Evolutionary conservation across 805 yeast genomes (phyloP), one percentile per base, ranked within the genome.

Genomic region (Metschnikowia hibisci): DNA sequence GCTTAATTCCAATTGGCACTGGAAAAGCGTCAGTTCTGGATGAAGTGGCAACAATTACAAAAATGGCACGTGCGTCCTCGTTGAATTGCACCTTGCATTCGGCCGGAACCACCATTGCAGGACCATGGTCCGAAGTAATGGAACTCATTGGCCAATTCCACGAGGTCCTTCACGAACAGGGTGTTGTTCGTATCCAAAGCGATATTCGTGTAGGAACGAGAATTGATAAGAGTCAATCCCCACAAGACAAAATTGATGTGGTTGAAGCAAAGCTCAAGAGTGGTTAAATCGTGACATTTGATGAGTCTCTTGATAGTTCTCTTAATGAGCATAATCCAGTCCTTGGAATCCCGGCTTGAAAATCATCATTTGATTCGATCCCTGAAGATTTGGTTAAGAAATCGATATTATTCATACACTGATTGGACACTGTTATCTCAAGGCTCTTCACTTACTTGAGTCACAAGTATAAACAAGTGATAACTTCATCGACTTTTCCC

Each of bases 111-210:
- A 87, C 96, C 2, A 81, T 84, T 53, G 84, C 85, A 55, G 96
- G 96, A 1, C 89, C 88, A n/a, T 89, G 96, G 96, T 80, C 81
- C 55, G 89, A 84, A 43, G 96, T 89, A 1, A 83, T 81, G 80
- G 78, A 73, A 27, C 64, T 87, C 41, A 83, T 88, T 54, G 96
- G 96, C 6, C 76, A 78, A 52, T 66, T 87, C 54, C 96, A 88
- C 57, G 81, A 82, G 56, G 69, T 69, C 34, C 75, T 86, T 41
- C 96, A 88, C 56, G 51, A 53, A 7, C 71, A 72, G 4, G 95
- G 95, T 1, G 79, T 85, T 10, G 74, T 83, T 9, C 74, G 96
- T 59, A 80, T 88, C 41, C 96, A 89, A 60, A 80, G 87, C 48
- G 96, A 88, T 53, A 84, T 88, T 43, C 71, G 96, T 58, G 82